These are phyloP conservation scores for Linnemannia zychae DNA, from an alignment of 192 early-diverging fungal species.

Conservation along the genomic window DNA sequence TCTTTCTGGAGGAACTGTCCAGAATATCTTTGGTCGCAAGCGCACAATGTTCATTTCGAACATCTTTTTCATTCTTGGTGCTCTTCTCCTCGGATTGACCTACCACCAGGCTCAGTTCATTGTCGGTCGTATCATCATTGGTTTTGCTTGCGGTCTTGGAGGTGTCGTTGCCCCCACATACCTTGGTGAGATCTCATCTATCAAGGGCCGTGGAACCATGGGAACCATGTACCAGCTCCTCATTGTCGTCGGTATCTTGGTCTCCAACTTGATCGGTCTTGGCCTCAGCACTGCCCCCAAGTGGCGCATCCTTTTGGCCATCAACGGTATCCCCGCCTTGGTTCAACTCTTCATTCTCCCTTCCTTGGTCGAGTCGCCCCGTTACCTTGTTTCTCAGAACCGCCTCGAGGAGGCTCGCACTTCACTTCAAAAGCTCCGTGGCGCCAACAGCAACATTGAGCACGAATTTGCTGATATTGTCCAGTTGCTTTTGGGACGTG, in stretches of 20 bases:
- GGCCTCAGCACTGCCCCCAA: conserved; percentile 69
- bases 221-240: conserved; percentile 83
- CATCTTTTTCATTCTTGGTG: conserved; percentile 75
- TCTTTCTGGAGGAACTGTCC: conserved; percentile 65
- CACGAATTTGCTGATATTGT: conserved; percentile 76
- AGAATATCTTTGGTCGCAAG: conserved; percentile 67
- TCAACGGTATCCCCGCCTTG: conserved; percentile 73
- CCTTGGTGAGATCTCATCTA: conserved; percentile 84
- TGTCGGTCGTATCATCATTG: conserved; percentile 80
- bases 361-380: conserved; percentile 81
- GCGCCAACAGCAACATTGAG: conserved; percentile 64
- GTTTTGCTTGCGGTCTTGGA: conserved; percentile 79
- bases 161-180: conserved; percentile 73
- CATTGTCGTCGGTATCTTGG: conserved; percentile 84
- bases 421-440: conserved; percentile 68
- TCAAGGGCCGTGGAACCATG: conserved; percentile 75
- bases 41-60: conserved; percentile 75
- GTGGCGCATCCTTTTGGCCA: conserved; percentile 80
- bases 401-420: conserved; percentile 70
- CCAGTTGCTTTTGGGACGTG: conserved; percentile 58
- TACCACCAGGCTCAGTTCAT: conserved; percentile 72
- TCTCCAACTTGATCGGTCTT: conserved; percentile 75
- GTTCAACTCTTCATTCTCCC: conserved; percentile 73
- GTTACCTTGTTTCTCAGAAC: conserved; percentile 76
- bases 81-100: conserved; percentile 73